phyloP scores from a whole-genome alignment of 1,139 yeast species.

The Candida pseudocylindracea region DNA sequence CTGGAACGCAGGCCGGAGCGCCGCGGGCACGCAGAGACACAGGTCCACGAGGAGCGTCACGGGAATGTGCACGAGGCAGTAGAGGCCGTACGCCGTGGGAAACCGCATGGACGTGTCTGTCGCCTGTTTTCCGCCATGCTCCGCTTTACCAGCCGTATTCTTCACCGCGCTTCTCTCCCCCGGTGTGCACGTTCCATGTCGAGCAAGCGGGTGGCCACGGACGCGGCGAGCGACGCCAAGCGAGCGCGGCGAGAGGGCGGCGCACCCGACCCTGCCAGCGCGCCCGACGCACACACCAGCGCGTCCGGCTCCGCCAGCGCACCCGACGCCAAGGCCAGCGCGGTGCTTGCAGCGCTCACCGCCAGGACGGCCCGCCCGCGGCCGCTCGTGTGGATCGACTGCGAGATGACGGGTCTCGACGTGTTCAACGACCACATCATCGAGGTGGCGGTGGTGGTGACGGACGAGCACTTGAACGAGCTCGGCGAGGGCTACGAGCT shows the following conservation, averaged over 20 bases:
- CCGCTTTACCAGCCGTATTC: too few species aligned
- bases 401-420: conserved; percentile 82
- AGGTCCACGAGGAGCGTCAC: conserved; percentile 60
- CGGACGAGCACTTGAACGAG: conserved; percentile 57
- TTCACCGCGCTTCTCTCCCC: too few species aligned
- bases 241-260: too few species aligned
- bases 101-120: background rate
- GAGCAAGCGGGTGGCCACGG: too few species aligned
- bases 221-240: too few species aligned
- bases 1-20: conserved; percentile 26
- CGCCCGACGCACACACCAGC: too few species aligned
- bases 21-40: conserved; percentile 37
- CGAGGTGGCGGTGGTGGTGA: conserved; percentile 78
- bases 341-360: background rate
- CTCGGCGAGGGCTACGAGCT: conserved; percentile 60
- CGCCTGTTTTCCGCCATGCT: too few species aligned
- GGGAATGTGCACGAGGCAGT: conserved; percentile 38
- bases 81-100: conserved; percentile 9
- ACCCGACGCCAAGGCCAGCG: background rate
- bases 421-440: conserved; percentile 48
- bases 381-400: conserved; percentile 69
- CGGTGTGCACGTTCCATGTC: too few species aligned
- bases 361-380: conserved; percentile 3
- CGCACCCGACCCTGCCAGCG: too few species aligned
- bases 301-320: too few species aligned